These are phyloP conservation scores for Cyclanthera cordifolia DNA, from an alignment of 306 rosid genomes.

Conservation along the genomic window DNA sequence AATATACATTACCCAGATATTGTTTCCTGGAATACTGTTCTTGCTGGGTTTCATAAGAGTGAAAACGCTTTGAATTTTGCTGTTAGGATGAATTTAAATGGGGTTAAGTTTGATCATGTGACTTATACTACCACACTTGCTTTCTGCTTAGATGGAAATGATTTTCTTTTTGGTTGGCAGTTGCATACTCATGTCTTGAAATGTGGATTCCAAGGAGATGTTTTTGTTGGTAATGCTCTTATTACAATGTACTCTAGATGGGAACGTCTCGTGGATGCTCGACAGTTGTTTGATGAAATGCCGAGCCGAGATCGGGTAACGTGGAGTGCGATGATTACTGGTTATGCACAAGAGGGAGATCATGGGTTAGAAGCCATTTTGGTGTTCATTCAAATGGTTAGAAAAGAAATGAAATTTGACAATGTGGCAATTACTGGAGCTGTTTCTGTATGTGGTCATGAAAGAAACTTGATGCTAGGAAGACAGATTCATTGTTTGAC, in stretches of 20 bases:
- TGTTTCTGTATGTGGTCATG: conserved; percentile 70
- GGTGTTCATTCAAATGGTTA: conserved; percentile 48
- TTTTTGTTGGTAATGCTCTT: conserved; percentile 68
- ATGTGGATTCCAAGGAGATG: conserved; percentile 45
- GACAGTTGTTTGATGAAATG: conserved; percentile 64
- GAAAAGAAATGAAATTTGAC: conserved; percentile 49
- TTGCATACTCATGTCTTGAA: conserved; percentile 49
- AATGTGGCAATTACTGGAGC: conserved; percentile 65
- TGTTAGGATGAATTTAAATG: conserved; percentile 37
- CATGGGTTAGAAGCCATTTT: conserved; percentile 46
- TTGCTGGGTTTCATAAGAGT: conserved; percentile 52
- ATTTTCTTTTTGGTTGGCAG: conserved; percentile 52
- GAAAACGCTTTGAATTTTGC: conserved; percentile 50
- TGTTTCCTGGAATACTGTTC: conserved; percentile 83
- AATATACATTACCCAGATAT: conserved; percentile 39
- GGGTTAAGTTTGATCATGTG: conserved; percentile 54
- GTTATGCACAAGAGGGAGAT: conserved; percentile 61
- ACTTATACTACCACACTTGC: conserved; percentile 50
- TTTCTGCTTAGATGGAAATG: conserved; percentile 38
- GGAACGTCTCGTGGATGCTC: conserved; percentile 39
- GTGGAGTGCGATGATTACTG: conserved; percentile 71
- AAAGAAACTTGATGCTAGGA: conserved; percentile 43
- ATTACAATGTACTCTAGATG: conserved; percentile 61
- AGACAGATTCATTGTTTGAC: conserved; percentile 56
- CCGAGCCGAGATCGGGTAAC: conserved; percentile 44